Percentiles rank a stretch among this genome's conserved stretches.
phyloP scores from a whole-genome alignment of 768 basidiomycete species.

The Tulasnella sp. region DNA sequence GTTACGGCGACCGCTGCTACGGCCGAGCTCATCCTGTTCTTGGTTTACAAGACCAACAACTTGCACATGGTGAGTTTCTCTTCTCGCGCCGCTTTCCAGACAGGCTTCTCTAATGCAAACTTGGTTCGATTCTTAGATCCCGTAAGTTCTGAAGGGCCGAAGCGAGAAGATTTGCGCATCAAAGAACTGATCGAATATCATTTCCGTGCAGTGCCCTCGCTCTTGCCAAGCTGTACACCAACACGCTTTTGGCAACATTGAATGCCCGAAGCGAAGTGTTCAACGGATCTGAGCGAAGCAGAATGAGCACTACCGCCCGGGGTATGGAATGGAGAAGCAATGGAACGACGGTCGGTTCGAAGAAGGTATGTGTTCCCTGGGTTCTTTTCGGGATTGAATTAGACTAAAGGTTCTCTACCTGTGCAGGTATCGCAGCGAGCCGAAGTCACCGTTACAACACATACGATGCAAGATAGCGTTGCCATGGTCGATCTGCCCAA shows the following conservation, averaged over 20 bases:
- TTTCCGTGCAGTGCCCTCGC: constrained; percentile 13
- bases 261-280: constrained; percentile 27
- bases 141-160: not conserved
- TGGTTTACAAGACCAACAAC: constrained; percentile 27
- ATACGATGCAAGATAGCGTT: constrained; percentile 5
- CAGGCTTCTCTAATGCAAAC: not conserved
- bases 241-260: constrained; percentile 29
- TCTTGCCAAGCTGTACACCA: constrained; percentile 30
- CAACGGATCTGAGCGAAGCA: constrained; percentile 13
- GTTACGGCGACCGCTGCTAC: constrained; percentile 27
- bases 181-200: not conserved
- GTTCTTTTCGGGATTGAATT: not conserved
- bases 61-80: constrained; percentile 9
- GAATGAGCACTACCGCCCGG: not conserved
- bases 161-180: not conserved
- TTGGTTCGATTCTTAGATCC: not conserved
- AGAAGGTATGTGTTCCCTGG: not conserved
- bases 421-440: not conserved
- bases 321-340: constrained; percentile 12
- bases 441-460: not conserved
- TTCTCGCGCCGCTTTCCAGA: not conserved
- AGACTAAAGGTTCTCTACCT: not conserved
- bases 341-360: constrained; percentile 8
- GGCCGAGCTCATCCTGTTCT: constrained; percentile 28
- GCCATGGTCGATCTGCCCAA: constrained; percentile 16